Conservation (phyloP, 2,329 filamentous ascomycete genomes). For the Ceratocystis cacaofunesta region DNA sequence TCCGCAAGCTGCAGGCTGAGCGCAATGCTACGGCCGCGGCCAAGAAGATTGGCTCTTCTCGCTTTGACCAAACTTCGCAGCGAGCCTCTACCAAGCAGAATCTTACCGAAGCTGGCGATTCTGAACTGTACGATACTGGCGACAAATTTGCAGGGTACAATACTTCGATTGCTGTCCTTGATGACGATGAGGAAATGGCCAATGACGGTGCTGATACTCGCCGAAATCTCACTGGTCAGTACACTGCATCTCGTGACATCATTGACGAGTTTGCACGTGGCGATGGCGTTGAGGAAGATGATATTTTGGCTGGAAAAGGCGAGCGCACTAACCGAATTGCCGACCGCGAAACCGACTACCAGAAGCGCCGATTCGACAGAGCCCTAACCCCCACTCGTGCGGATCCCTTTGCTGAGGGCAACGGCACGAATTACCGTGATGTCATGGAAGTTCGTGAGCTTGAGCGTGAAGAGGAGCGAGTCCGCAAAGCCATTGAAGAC, state of each 20-base stretch:
- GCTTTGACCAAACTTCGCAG: constrained; percentile 65
- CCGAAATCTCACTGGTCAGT: constrained; percentile 77
- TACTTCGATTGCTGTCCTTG: constrained; percentile 67
- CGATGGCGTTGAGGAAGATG: constrained; percentile 76
- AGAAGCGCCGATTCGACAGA: constrained; percentile 86
- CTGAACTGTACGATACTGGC: constrained; percentile 64
- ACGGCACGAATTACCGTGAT: constrained; percentile 73
- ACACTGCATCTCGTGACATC: constrained; percentile 81
- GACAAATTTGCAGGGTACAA: constrained; percentile 86
- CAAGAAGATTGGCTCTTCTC: constrained; percentile 62
- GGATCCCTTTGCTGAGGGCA: constrained; percentile 64
- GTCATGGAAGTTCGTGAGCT: constrained; percentile 83
- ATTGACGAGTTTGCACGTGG: constrained; percentile 89
- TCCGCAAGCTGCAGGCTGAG: constrained; percentile 81
- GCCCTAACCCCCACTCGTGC: constrained; percentile 71
- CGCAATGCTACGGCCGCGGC: constrained; percentile 65
- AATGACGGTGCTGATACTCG: constrained; percentile 61
- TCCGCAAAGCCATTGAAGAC: constrained; percentile 65
- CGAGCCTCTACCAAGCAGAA: constrained; percentile 79
- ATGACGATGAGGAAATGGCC: constrained; percentile 64
- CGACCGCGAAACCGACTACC: constrained; percentile 92
- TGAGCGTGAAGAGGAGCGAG: constrained; percentile 83
- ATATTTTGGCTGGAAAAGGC: constrained; percentile 63
- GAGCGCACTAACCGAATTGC: constrained; percentile 85
- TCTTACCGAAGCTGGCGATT: constrained; percentile 79